These are phyloP conservation scores for Cladochytrium replicatum DNA, from an alignment of 192 early-diverging fungal genomes.

Conservation along the genomic window DNA sequence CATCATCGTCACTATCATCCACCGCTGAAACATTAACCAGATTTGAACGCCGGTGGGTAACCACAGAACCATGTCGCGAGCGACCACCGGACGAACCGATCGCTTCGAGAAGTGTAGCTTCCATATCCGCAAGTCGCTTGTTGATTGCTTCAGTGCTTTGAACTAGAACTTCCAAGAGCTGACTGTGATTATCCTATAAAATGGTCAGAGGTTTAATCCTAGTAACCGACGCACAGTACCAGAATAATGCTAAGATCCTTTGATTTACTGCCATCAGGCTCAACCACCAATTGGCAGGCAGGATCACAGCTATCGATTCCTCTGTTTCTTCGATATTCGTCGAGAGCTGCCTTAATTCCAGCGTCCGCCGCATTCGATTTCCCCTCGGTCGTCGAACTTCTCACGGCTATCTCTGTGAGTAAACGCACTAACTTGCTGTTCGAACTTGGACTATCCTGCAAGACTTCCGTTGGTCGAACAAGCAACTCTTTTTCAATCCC, in stretches of 20 bases:
- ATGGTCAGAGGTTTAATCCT: constrained; percentile 2
- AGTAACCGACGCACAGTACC: constrained; percentile 2
- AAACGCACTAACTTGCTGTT: background rate
- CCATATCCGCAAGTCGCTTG: constrained; percentile 5
- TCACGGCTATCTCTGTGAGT: background rate
- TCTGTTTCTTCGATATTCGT: background rate
- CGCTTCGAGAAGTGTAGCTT: constrained; percentile 7
- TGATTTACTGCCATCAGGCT: background rate
- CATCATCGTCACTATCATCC: background rate
- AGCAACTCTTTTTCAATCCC: constrained; percentile 15
- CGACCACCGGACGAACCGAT: too few species aligned
- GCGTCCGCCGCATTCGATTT: constrained; percentile 1
- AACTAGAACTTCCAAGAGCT: constrained; percentile 10
- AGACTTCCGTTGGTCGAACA: constrained; percentile 29
- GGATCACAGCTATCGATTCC: constrained; percentile 1
- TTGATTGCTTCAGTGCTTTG: constrained; percentile 1
- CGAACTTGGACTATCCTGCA: constrained; percentile 19
- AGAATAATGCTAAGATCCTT: constrained; percentile 2
- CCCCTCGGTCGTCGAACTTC: background rate
- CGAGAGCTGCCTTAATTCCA: constrained; percentile 1
- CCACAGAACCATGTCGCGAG: too few species aligned
- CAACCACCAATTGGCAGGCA: background rate
- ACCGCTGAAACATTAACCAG: background rate
- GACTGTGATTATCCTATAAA: too few species aligned
- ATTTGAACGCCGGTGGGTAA: background rate